phyloP scores from a whole-genome alignment of 164 flowering plant genomes.

The Houttuynia cordata region DNA sequence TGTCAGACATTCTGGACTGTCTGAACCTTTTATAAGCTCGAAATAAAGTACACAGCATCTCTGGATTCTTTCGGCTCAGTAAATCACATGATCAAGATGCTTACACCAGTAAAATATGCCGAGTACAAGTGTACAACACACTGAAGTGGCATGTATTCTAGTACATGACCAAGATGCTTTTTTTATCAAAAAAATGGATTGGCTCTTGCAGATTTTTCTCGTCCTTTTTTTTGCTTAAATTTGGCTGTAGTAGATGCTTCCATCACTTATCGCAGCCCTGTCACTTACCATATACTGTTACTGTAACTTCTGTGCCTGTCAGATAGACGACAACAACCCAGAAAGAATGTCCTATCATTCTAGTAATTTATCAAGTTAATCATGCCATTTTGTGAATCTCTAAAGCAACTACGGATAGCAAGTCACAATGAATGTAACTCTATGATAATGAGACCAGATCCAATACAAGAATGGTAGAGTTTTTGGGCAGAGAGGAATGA shows the following conservation, averaged over 20 bases:
- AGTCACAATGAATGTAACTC: neutral
- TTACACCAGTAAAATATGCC: neutral
- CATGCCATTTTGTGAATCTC: neutral
- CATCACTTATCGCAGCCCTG: no score
- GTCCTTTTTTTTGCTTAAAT: no score
- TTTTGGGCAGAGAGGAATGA: neutral
- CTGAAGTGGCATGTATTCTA: no score
- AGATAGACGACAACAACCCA: neutral
- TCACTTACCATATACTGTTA: no score
- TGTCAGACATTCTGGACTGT: neutral
- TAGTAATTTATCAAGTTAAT: no score
- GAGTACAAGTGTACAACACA: neutral
- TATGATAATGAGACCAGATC: no score
- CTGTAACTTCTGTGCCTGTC: no score
- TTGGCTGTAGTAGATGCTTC: no score
- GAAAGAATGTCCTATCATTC: no score
- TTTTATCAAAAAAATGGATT: no score
- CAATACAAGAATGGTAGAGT: neutral
- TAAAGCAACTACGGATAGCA: neutral
- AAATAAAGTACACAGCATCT: neutral
- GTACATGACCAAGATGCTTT: no score
- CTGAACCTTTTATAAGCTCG: neutral
- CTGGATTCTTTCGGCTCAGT: neutral
- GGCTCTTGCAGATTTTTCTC: no score
- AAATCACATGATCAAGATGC: neutral